Base-by-base conservation (phyloP, 2,329 filamentous ascomycete genomes). In the Elsinoe batatas region DNA sequence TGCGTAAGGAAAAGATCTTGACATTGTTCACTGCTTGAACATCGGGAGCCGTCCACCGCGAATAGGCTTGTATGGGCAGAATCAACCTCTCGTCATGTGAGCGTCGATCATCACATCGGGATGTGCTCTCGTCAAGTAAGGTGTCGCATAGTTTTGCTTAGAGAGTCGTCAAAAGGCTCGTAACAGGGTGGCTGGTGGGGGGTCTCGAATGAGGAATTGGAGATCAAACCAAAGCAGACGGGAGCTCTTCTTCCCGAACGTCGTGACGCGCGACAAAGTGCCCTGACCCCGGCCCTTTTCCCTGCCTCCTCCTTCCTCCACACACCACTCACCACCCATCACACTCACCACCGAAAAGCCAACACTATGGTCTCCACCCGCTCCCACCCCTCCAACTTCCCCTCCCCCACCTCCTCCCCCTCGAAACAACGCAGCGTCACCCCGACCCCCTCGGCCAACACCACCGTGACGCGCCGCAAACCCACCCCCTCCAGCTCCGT, bases 1-100 rank as follows among this genome's bases (percentile, higher is more conserved):
- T 30, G 79, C 79, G 67, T 83, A 84, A 2, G 82, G 82, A 59
- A 82, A 83, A 11, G 76, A 64, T 49, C 75, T 72, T n/a, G 77
- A 73, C 79, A 81, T 80, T 53, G 57, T 53, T 30, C 26, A 18
- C 15, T 38, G 51, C 3, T 8, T 20, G 6, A 11, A 33, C 44
- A 33, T 36, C 26, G 20, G 13, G 3, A 22, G 5, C 2, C 11
- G 17, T 40, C 11, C 26, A 7, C 7, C 26, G 26, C 26, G 26
- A 30, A 7, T 2, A 30, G 7, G 7, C 26, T 7, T 30, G 7
- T 30, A 30, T 8, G 26, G 4, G 26, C 26, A 30, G 4, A 30
- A 30, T 30, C 26, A 30, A 30, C 5, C 4, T 7, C 26, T 30
- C 7, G 7, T 30, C 26, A 30, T 30, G 26, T 8, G 26, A 30